Base-by-base conservation (phyloP, 2,329 filamentous ascomycete species). In the Pezicula radicicola region DNA sequence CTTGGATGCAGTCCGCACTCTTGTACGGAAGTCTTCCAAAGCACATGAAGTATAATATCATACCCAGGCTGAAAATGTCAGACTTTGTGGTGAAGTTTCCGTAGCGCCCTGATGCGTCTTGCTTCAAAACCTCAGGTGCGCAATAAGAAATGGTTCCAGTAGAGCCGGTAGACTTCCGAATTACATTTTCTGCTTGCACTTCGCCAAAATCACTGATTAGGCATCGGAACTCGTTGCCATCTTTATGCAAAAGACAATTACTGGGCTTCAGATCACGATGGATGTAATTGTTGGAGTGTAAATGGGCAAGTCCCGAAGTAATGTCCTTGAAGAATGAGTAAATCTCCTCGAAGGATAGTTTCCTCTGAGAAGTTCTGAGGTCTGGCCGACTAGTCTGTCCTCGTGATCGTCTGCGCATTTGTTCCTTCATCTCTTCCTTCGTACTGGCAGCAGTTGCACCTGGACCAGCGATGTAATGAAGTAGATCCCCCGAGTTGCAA, bases 21-120 rank as follows among this genome's bases (percentile, higher is more conserved):
- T 73, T 77, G 66, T 97, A 99, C 0, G 94, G 94, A 10, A 99
- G 78, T 44, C 87, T 81, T 1, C 88, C 90, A 66, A 99, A 99
- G 68, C 94, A 99, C 78, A 99, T 88, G 66, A 99, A 99, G 69
- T 97, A 96, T 3, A 99, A 79, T 51, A 97, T 97, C 93, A 99
- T 97, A 46, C 94, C 94, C 0, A 99, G 75, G 1, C 92, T 97
- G 70, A 99, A 99, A n/a, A 99, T 88, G 65, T 99, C 94, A 0
- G 92, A 97, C 66, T 97, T 99, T 25, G 90, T 92, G 0, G 91
- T 96, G 64, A 99, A 99, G 66, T 97, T 96, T 7, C 89, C 91
- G 61, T 89, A 93, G 1, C 80, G 80, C 0, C 93, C 93, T 27
- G 76, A 77, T 0, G 80, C 71, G 51, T 84, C 86, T 59, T 81